A percentile compares a stretch with the other conserved stretches of the same genome.
These are phyloP conservation scores for Berkeleyomyces basicola DNA, from an alignment of 2,329 filamentous ascomycete species.

Conservation along the genomic window DNA sequence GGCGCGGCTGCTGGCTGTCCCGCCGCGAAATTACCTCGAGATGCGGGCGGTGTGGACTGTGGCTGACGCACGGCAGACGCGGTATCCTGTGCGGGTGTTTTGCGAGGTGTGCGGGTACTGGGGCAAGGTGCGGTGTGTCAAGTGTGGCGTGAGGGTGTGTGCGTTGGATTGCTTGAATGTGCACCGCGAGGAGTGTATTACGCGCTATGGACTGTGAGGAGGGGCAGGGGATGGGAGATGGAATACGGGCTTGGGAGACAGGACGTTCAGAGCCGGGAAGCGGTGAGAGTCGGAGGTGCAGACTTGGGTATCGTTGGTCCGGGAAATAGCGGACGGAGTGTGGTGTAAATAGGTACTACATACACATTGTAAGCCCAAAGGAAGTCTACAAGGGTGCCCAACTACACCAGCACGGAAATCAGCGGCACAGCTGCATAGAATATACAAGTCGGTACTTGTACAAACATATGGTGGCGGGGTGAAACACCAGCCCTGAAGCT, in stretches of 20 bases:
- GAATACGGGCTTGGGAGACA: not conserved
- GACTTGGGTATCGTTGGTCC: not conserved
- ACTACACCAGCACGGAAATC: no score
- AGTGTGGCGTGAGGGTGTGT: slow-evolving; percentile 65
- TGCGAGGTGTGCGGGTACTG: slow-evolving; percentile 73
- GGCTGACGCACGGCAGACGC: slow-evolving; percentile 19
- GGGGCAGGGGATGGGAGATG: not conserved
- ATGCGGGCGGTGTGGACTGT: slow-evolving; percentile 33
- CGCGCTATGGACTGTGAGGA: slow-evolving; percentile 37
- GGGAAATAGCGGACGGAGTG: no score
- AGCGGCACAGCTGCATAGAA: no score
- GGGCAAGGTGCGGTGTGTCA: slow-evolving; percentile 59
- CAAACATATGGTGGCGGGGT: no score
- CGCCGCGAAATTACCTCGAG: slow-evolving; percentile 52
- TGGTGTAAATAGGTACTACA: no score
- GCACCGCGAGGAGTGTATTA: slow-evolving; percentile 56
- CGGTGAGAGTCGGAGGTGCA: no score
- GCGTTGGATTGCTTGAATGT: slow-evolving; percentile 56
- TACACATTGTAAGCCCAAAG: no score
- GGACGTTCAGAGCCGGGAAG: not conserved
- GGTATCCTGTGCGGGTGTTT: slow-evolving; percentile 46
- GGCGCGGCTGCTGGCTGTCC: slow-evolving; percentile 42
- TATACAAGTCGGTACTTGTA: no score
- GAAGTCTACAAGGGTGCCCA: no score
- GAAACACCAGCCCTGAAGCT: no score